Evolutionary conservation across 805 yeast species (phyloP), one percentile per base, ranked within the genome.

Genomic region (Schwanniomyces occidentalis): DNA sequence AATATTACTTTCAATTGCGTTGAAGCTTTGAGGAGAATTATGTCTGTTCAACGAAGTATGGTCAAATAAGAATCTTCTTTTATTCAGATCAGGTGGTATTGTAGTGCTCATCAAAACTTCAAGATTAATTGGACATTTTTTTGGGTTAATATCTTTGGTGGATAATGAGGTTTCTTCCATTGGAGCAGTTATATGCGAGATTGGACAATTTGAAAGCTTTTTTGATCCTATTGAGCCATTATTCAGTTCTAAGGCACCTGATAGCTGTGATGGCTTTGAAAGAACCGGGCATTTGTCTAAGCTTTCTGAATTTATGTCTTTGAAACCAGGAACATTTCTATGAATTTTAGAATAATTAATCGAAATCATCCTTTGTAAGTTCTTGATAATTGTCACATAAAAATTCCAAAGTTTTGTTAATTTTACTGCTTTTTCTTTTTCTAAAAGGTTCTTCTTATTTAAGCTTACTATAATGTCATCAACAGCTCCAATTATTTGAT

Each of bases 401-500:
- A 68, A 67, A 26, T 54, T 54, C 73, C 73, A 68, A 31, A 61
- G 48, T 40, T 61, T 63, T 18, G 58, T 38, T 12, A 58, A 37
- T 30, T 52, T 49, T 7, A 22, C 31, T 8, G 48, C 37, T 34
- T 41, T 41, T 2, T 38, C 51, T 21, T 46, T 43, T 22, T 45
- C 49, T 6, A 35, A n/a, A n/a, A 48, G 10, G 9, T 31, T 16
- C 19, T 42, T 40, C 2, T 41, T 37, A 13, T 37, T 36, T 14
- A 49, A 32, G 12, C 30, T 23, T 12, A 24, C 27, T 12, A 51
- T 45, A 6, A 32, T 35, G 5, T 25, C 37, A 20, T 49, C 48
- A 4, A 51, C 42, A 9, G 26, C 24, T 16, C 37, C 42, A 13
- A 37, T 35, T 8, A 47, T 35, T 14, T 36, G 21, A 14, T 19